Base-by-base conservation (phyloP, 2,329 filamentous ascomycete species). In the Rutstroemia sydowiana region DNA sequence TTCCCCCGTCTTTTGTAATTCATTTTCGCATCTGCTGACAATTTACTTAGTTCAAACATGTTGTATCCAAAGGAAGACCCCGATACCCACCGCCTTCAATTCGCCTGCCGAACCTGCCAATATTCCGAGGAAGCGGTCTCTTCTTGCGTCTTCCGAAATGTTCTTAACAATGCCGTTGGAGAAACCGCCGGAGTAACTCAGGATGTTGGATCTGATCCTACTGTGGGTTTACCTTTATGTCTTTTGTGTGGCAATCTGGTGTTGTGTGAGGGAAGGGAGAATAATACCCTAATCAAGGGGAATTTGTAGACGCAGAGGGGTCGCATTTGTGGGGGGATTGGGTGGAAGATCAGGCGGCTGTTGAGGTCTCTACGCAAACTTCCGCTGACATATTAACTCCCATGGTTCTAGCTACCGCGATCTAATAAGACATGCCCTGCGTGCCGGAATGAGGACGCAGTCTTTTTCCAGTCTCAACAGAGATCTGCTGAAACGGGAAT, bases 401-500 rank as follows among this genome's bases (percentile, higher is more conserved):
- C 65, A 65, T 63, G 58, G 63, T 61, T 76, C 67, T 81, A 96
- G 91, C 87, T 97, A 69, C 93, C 93, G 59, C 85, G 91, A 65
- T 85, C 89, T 63, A 88, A 89, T 68, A 89, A 87, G 72, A 78
- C 79, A 55, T 98, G 93, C 73, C 89, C 90, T 48, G 79, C 76
- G 61, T 98, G 95, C 76, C 78, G 80, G 60, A 87, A 93, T 69
- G 82, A 83, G 62, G 91, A 97, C 72, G 90, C 91, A 42, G 95
- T 98, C 55, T 98, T 95, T 74, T 98, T 98, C 76, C 93, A 98
- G 74, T 96, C 91, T 56, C 93, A 98, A 69, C 91, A 97, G 75
- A 87, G 93, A 71, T 95, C 87, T 61, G 88, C 89, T 45, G 91
- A 97, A 71, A 98, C 93, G 41, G 93, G 93, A 74, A 98, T 98